Conservation (phyloP, 1,139 yeast genomes). For the Sugiyamaella pinicola region DNA sequence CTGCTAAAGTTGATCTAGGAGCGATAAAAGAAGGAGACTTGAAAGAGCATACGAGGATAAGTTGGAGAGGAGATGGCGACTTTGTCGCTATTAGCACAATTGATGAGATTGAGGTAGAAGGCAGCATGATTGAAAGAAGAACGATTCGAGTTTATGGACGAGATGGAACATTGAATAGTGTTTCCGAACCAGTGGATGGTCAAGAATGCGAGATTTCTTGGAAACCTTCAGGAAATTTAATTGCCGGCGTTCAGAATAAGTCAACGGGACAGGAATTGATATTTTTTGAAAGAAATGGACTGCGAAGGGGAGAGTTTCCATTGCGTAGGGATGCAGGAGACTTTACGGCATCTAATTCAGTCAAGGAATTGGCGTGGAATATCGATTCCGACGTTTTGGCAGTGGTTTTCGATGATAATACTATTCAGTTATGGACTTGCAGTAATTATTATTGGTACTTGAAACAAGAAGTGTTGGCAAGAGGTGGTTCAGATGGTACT, state of each 20-base stretch:
- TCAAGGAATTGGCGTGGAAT: conserved; percentile 75
- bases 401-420: conserved; percentile 56
- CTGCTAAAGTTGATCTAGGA: conserved; percentile 71
- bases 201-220: conserved; percentile 74
- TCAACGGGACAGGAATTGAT: conserved; percentile 43
- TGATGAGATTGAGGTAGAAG: conserved; percentile 53
- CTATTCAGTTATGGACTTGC: conserved; percentile 82
- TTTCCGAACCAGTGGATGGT: conserved; percentile 88
- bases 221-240: conserved; percentile 89
- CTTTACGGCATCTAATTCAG: conserved; percentile 22
- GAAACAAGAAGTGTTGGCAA: conserved; percentile 67
- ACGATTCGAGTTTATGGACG: conserved; percentile 81
- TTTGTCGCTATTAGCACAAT: conserved; percentile 69
- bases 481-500: conserved; percentile 28
- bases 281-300: conserved; percentile 91
- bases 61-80: conserved; percentile 97
- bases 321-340: conserved; percentile 50
- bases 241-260: conserved; percentile 79
- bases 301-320: conserved; percentile 84
- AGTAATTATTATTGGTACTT: conserved; percentile 96
- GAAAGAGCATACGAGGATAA: conserved; percentile 49
- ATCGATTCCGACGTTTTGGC: conserved; percentile 79
- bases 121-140: conserved; percentile 55
- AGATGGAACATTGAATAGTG: conserved; percentile 73
- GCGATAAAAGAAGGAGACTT: conserved; percentile 56